Evolutionary conservation across 2,329 filamentous ascomycete genomes (phyloP).

Genomic region (Raffaelea albimanens): DNA sequence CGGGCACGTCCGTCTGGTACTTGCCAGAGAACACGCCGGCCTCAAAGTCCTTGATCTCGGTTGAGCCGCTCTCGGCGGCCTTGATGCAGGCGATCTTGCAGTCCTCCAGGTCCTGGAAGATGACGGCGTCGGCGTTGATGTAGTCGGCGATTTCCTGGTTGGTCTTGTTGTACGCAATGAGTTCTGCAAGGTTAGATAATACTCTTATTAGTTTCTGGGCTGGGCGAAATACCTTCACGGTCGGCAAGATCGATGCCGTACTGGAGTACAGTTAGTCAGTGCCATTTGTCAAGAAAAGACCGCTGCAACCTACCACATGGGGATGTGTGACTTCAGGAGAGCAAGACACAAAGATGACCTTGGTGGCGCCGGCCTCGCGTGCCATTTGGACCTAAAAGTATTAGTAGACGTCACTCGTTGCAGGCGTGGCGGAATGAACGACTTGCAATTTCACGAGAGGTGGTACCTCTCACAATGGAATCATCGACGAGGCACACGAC

Average conservation of each 20-base stretch:
- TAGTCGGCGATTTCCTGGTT: slow-evolving; percentile 29
- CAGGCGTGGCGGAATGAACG: too few species aligned
- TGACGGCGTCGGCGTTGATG: slow-evolving; percentile 44
- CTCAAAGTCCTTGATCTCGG: slow-evolving; percentile 58
- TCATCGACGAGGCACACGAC: slow-evolving; percentile 83
- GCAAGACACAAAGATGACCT: slow-evolving; percentile 73
- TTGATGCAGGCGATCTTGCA: slow-evolving; percentile 68
- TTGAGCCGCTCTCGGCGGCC: slow-evolving; percentile 45
- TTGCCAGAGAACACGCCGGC: slow-evolving; percentile 85
- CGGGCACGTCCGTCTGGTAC: slow-evolving; percentile 72
- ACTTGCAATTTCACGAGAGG: slow-evolving; percentile 47
- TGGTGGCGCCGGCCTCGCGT: slow-evolving; percentile 8
- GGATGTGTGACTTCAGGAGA: slow-evolving; percentile 74
- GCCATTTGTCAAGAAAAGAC: not conserved
- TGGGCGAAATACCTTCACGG: slow-evolving; percentile 2
- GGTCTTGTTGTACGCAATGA: slow-evolving; percentile 19
- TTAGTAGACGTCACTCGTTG: too few species aligned
- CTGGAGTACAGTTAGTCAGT: not conserved
- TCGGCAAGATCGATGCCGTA: slow-evolving; percentile 35
- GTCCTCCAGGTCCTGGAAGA: slow-evolving; percentile 53
- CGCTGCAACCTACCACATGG: slow-evolving; percentile 44
- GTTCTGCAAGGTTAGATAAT: too few species aligned
- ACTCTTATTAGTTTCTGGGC: too few species aligned
- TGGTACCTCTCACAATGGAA: slow-evolving; percentile 46
- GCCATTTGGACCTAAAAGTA: slow-evolving; percentile 4